These are phyloP conservation scores for Anthoceros angustus DNA, from an alignment of 225 moss, liverwort and hornwort species.

Conservation along the genomic window DNA sequence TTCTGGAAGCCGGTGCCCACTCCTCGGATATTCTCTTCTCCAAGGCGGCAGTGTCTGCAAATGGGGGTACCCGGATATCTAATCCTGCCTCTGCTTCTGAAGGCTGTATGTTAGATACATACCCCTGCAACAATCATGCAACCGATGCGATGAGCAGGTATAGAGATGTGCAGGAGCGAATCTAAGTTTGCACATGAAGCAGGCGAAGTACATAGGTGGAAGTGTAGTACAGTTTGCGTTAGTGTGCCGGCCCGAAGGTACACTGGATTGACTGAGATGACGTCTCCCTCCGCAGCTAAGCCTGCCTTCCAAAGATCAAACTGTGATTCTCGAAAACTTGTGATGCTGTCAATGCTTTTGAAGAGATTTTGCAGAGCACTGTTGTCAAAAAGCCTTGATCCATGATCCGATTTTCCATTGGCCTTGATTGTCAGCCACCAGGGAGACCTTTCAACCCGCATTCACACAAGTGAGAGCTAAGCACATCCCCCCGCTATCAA, in stretches of 20 bases:
- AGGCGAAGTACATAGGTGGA: not conserved
- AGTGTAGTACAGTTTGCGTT: slow-evolving; percentile 15
- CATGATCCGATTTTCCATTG: slow-evolving; percentile 20
- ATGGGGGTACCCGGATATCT: slow-evolving; percentile 24
- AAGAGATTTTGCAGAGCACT: slow-evolving; percentile 24
- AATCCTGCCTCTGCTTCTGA: slow-evolving; percentile 25
- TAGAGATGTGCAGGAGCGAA: not conserved
- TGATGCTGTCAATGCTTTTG: slow-evolving; percentile 15
- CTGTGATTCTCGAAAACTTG: slow-evolving; percentile 17
- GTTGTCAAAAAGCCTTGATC: slow-evolving; percentile 20
- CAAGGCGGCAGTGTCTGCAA: slow-evolving; percentile 10
- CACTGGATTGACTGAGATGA: slow-evolving; percentile 25
- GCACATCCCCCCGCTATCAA: not conserved
- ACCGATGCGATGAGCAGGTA: not conserved
- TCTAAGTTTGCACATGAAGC: too few species aligned
- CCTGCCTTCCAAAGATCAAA: slow-evolving; percentile 12
- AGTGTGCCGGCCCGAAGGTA: slow-evolving; percentile 29
- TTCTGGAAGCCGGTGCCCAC: slow-evolving; percentile 22
- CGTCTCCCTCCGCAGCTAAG: slow-evolving; percentile 13
- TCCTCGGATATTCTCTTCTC: slow-evolving; percentile 14
- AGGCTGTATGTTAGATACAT: slow-evolving; percentile 22
- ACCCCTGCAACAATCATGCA: slow-evolving; percentile 12
- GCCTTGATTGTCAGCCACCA: slow-evolving; percentile 27
- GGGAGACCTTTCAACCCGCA: not conserved
- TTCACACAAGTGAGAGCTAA: not conserved